A percentile compares a stretch with the other conserved stretches of the same genome.
These are phyloP conservation scores for Stemphylium lycopersici DNA, from an alignment of 2,329 filamentous ascomycete genomes.

Conservation along the genomic window DNA sequence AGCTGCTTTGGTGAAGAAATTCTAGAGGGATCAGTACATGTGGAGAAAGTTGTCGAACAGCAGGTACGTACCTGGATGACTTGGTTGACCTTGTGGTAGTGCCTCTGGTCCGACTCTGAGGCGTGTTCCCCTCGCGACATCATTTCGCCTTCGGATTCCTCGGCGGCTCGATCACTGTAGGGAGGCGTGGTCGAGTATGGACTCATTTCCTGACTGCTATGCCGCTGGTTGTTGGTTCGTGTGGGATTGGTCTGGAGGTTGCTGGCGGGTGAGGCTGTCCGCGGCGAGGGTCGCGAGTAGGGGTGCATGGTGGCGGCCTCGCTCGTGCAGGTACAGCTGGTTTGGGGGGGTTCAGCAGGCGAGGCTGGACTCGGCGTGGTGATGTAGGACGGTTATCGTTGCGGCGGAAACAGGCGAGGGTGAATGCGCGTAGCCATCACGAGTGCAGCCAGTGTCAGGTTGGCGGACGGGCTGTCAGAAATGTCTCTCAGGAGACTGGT, in stretches of 20 bases:
- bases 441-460: constrained; percentile 39
- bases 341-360: constrained; percentile 11
- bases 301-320: constrained; percentile 72
- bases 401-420: constrained; percentile 42
- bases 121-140: constrained; percentile 38
- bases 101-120: constrained; percentile 40
- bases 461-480: constrained; percentile 31
- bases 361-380: constrained; percentile 17
- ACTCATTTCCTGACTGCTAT: constrained; percentile 61
- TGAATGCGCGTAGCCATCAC: constrained; percentile 47
- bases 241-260: constrained; percentile 74
- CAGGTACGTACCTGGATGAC: constrained; percentile 78
- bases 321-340: constrained; percentile 28
- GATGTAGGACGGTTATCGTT: constrained; percentile 35
- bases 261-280: constrained; percentile 73
- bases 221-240: constrained; percentile 74
- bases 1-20: constrained; percentile 88
- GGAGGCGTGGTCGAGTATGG: constrained; percentile 59
- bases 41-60: not conserved
- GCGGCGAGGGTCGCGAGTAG: constrained; percentile 76
- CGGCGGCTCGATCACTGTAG: constrained; percentile 57
- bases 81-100: constrained; percentile 76
- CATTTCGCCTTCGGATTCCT: constrained; percentile 57
- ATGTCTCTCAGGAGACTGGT: constrained; percentile 38
- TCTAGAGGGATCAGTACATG: constrained; percentile 61